A percentile compares a stretch with the other conserved stretches of the same genome.
These are phyloP conservation scores for Fusarium papillatum DNA, from an alignment of 2,329 filamentous ascomycete genomes.

Conservation along the genomic window DNA sequence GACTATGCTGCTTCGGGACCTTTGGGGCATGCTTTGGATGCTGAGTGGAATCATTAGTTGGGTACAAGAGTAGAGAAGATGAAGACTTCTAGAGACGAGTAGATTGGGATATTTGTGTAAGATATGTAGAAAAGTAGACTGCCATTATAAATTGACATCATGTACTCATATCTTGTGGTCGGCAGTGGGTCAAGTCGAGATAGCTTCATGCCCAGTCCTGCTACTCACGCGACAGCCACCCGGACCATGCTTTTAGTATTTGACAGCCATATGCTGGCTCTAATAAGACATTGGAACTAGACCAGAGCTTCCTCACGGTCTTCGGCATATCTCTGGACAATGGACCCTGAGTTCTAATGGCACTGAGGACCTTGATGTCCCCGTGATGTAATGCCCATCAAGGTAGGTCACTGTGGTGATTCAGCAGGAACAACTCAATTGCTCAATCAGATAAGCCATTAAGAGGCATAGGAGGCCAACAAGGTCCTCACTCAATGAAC, in stretches of 20 bases:
- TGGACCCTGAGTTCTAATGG: constrained; percentile 13
- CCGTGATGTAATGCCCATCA: constrained; percentile 38
- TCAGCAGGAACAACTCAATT: constrained; percentile 2
- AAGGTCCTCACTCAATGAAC: constrained; percentile 22
- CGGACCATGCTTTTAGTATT: neutral
- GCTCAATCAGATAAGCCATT: neutral
- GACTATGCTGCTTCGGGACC: constrained; percentile 51
- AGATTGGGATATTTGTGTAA: neutral
- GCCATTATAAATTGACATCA: constrained; percentile 16
- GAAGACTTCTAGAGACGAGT: neutral
- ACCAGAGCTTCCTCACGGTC: neutral
- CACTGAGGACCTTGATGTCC: constrained; percentile 32
- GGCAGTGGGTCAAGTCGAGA: neutral
- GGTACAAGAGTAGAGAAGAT: neutral
- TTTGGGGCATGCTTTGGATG: constrained; percentile 46
- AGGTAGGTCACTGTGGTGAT: constrained; percentile 9
- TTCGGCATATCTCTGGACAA: neutral
- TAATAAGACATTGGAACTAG: neutral
- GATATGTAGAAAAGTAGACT: neutral
- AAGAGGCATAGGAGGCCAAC: neutral
- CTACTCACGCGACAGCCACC: neutral
- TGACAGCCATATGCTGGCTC: neutral
- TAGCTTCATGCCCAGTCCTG: neutral
- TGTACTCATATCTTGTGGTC: neutral
- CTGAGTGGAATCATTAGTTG: constrained; percentile 41